phyloP scores from a whole-genome alignment of 805 yeast species.

The Komagataella kurtzmanii region DNA sequence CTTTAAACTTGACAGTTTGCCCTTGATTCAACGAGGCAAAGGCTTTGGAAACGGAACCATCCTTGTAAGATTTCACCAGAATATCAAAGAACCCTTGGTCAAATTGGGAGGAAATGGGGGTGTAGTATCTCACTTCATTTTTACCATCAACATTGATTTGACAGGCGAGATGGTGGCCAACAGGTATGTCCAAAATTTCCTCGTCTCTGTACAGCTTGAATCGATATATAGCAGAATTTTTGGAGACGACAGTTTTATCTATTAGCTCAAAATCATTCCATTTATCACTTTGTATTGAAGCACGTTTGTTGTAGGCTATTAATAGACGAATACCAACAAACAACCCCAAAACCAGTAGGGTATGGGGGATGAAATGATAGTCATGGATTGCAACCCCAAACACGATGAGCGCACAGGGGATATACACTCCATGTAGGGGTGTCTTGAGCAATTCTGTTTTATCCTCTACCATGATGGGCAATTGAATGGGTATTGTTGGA shows the following conservation, averaged over 20 bases:
- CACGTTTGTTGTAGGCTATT: constrained; percentile 18
- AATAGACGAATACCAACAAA: constrained; percentile 21
- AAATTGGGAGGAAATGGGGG: constrained; percentile 60
- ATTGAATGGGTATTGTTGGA: background rate
- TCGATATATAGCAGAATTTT: constrained; percentile 61
- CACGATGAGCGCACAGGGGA: constrained; percentile 49
- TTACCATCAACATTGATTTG: constrained; percentile 30
- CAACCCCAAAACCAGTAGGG: constrained; percentile 24
- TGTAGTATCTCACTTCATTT: constrained; percentile 52
- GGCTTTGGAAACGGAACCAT: constrained; percentile 55
- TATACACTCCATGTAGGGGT: constrained; percentile 65
- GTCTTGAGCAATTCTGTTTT: constrained; percentile 38
- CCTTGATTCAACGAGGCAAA: constrained; percentile 57
- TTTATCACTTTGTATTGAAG: constrained; percentile 30
- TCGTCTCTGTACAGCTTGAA: constrained; percentile 49
- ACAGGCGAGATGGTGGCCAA: constrained; percentile 67
- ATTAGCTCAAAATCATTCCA: constrained; percentile 59
- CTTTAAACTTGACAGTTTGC: constrained; percentile 56
- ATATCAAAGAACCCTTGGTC: constrained; percentile 69
- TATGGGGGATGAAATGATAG: constrained; percentile 32
- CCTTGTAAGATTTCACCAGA: constrained; percentile 60
- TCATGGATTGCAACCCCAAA: constrained; percentile 47
- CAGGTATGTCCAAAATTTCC: constrained; percentile 52
- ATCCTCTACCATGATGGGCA: constrained; percentile 1
- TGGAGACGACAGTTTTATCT: constrained; percentile 63